Conservation (phyloP, 306 rosid species). For the Prunus padus region DNA sequence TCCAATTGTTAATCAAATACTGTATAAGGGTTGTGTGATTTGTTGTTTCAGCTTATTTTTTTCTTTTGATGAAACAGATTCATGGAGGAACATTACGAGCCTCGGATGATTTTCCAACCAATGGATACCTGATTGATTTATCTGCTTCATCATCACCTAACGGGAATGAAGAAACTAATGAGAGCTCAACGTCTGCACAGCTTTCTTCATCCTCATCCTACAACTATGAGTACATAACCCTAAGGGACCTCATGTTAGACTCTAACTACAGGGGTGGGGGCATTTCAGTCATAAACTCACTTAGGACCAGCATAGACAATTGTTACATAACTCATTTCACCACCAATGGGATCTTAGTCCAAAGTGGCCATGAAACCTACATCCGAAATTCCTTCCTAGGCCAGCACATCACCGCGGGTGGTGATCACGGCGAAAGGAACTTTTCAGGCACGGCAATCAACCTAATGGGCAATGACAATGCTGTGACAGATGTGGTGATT, state of each 20-base stretch:
- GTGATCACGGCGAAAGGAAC: conserved; percentile 47
- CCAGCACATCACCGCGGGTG: conserved; percentile 88
- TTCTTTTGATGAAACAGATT: conserved; percentile 47
- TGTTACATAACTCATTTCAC: conserved; percentile 87
- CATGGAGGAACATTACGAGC: conserved; percentile 84
- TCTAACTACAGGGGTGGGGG: conserved; percentile 87
- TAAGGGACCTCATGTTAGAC: conserved; percentile 69
- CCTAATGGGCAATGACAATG: conserved; percentile 73
- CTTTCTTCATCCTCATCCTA: conserved; percentile 48
- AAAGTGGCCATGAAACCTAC: conserved; percentile 82
- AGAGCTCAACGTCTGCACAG: conserved; percentile 22
- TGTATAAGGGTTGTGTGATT: neutral
- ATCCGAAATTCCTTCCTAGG: conserved; percentile 83
- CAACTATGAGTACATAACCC: conserved; percentile 70
- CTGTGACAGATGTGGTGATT: conserved; percentile 77
- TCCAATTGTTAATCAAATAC: neutral
- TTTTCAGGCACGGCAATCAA: conserved; percentile 80
- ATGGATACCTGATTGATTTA: conserved; percentile 66
- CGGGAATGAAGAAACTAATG: conserved; percentile 9
- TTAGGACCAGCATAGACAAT: conserved; percentile 73
- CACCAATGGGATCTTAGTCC: conserved; percentile 65
- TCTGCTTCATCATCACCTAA: conserved; percentile 41
- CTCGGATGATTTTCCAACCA: conserved; percentile 54
- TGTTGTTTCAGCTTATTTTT: neutral
- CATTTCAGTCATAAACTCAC: conserved; percentile 70